Evolutionary conservation across 2,329 filamentous ascomycete genomes (phyloP).

Genomic region (Pseudofabraea citricarpa): DNA sequence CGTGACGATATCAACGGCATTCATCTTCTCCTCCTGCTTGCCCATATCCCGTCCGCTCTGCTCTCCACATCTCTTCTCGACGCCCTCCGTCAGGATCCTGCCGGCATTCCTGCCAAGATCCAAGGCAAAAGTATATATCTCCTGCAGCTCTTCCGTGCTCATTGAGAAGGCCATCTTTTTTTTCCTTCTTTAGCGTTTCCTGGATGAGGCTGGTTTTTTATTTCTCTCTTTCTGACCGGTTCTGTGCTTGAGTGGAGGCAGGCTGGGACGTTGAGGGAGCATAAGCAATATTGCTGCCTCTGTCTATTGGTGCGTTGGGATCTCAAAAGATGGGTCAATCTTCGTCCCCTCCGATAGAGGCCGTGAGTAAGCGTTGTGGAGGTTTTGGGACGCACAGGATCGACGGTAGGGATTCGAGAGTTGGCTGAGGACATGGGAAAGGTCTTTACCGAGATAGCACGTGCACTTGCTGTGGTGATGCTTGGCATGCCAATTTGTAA

Average conservation of each 20-base stretch:
- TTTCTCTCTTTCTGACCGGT: not conserved
- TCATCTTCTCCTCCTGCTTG: conserved; percentile 59
- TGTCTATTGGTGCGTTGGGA: not conserved
- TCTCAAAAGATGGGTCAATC: not conserved
- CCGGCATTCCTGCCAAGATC: conserved; percentile 68
- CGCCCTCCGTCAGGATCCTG: conserved; percentile 58
- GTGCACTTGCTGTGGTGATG: no score
- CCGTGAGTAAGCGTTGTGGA: conserved; percentile 9
- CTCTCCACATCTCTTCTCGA: conserved; percentile 40
- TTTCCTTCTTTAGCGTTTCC: not conserved
- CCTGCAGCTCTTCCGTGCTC: conserved; percentile 45
- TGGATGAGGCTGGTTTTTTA: not conserved
- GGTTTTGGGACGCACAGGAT: no score
- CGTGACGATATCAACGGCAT: conserved; percentile 72
- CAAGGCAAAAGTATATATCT: conserved; percentile 67
- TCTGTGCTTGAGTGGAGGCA: not conserved
- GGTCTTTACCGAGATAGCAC: no score
- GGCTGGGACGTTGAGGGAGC: not conserved
- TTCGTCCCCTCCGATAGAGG: conserved; percentile 6
- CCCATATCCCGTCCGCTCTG: conserved; percentile 17
- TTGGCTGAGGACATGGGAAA: no score
- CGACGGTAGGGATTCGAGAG: not conserved
- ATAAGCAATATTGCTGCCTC: no score
- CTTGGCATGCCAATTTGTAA: no score
- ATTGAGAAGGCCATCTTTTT: conserved; percentile 11